phyloP scores from a whole-genome alignment of 225 moss, liverwort and hornwort species.

The Physcomitrellopsis africana region DNA sequence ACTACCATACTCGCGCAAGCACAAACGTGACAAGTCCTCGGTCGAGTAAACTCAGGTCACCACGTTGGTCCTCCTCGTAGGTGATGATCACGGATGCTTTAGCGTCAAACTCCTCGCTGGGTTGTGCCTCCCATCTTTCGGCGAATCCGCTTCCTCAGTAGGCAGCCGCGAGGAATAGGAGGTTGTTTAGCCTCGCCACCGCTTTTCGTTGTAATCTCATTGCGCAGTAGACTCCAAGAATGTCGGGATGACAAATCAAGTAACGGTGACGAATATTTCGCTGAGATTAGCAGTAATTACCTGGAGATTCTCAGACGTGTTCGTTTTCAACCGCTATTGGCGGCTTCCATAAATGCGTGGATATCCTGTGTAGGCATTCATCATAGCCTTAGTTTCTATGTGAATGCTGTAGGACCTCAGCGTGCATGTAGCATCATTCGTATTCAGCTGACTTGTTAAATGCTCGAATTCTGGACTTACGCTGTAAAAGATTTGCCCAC shows the following conservation, averaged over 20 bases:
- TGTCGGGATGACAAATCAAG: background rate
- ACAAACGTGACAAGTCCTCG: too few relatives aligned
- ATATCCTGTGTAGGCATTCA: too few relatives aligned
- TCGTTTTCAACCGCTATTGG: background rate
- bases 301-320: background rate
- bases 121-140: too few relatives aligned
- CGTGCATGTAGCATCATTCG: too few relatives aligned
- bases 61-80: background rate
- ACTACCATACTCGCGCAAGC: too few relatives aligned
- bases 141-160: background rate
- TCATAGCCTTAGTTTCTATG: too few relatives aligned
- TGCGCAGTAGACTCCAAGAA: background rate
- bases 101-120: too few relatives aligned
- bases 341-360: background rate
- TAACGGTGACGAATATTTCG: background rate
- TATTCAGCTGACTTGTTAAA: too few relatives aligned
- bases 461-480: too few relatives aligned
- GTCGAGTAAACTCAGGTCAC: too few relatives aligned
- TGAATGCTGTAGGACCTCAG: too few relatives aligned
- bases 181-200: background rate
- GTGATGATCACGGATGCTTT: background rate
- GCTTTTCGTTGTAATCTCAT: background rate
- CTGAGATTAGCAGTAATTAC: background rate
- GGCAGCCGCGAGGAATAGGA: constrained; percentile 12
- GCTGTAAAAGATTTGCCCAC: too few relatives aligned